A percentile compares a stretch with the other conserved stretches of the same genome.
These are phyloP conservation scores for Sphagnum magellanicum DNA, from an alignment of 228 moss, liverwort and hornwort genomes.

Conservation along the genomic window DNA sequence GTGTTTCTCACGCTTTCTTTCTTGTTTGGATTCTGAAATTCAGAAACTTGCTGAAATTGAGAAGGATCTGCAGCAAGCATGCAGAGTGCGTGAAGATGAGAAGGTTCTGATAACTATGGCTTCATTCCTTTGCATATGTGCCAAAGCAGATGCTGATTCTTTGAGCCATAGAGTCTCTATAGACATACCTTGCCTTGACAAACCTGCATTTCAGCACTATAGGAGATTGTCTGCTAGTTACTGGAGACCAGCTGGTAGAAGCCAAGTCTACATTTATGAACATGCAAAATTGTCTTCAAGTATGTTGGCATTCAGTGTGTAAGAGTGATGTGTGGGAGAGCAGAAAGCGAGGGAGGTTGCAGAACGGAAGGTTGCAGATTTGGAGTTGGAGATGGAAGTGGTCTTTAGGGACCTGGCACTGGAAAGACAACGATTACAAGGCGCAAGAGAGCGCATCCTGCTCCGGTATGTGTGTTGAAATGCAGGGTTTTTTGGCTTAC, in stretches of 20 bases:
- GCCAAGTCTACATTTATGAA: too few relatives aligned
- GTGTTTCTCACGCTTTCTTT: too few relatives aligned
- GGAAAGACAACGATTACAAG: conserved; percentile 91
- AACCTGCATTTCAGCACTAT: too few relatives aligned
- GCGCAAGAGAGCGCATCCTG: conserved; percentile 96
- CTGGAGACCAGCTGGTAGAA: too few relatives aligned
- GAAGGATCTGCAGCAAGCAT: conserved; percentile 43
- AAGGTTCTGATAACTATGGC: conserved; percentile 26
- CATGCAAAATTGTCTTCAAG: too few relatives aligned
- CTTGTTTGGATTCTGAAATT: not conserved
- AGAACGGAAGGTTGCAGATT: conserved; percentile 37
- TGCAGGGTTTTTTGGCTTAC: not conserved
- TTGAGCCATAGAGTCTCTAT: too few relatives aligned
- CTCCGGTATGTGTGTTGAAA: conserved; percentile 54
- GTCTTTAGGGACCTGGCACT: conserved; percentile 66
- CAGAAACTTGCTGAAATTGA: conserved; percentile 65
- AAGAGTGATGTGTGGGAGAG: too few relatives aligned
- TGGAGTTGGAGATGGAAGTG: conserved; percentile 89
- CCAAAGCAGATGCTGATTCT: too few relatives aligned
- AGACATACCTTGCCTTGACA: too few relatives aligned
- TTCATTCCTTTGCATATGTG: too few relatives aligned
- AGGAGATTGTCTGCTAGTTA: too few relatives aligned
- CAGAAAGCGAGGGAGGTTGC: conserved; percentile 60
- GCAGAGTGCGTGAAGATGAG: conserved; percentile 60
- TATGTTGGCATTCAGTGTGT: too few relatives aligned